Percentiles rank a stretch among this genome's conserved stretches.
These are phyloP conservation scores for Mucor plumbeus DNA, from an alignment of 371 early-diverging fungal species.

Conservation along the genomic window DNA sequence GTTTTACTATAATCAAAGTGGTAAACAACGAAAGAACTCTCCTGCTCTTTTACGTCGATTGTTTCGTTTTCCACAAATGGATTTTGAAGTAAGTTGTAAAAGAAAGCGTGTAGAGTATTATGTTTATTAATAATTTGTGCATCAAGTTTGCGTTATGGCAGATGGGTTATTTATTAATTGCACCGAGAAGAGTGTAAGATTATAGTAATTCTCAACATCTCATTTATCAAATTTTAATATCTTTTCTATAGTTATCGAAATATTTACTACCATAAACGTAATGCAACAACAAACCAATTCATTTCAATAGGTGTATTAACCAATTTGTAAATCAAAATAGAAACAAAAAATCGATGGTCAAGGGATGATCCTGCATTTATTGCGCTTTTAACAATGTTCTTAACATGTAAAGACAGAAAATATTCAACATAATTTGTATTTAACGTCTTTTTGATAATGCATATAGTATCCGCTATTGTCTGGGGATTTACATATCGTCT, in stretches of 20 bases:
- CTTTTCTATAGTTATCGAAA: conserved; percentile 88
- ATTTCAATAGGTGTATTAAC: not conserved
- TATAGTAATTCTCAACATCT: not conserved
- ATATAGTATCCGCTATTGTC: conserved; percentile 69
- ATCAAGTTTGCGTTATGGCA: conserved; percentile 68
- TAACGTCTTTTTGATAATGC: not conserved
- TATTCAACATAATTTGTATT: not conserved
- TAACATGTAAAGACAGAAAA: conserved; percentile 52
- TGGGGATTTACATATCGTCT: conserved; percentile 75
- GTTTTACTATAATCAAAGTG: conserved; percentile 6
- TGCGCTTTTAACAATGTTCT: conserved; percentile 64
- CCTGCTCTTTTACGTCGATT: conserved; percentile 56
- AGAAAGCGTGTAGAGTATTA: not conserved
- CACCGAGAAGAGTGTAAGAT: conserved; percentile 85
- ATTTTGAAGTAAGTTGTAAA: conserved; percentile 67
- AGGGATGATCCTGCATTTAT: conserved; percentile 94
- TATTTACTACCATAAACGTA: conserved; percentile 93
- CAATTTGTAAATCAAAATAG: conserved; percentile 40
- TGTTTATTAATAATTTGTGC: not conserved
- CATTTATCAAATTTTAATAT: conserved; percentile 29
- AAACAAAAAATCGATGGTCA: conserved; percentile 96
- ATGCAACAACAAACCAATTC: conserved; percentile 17
- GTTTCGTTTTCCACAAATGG: conserved; percentile 83
- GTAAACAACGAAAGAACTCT: conserved; percentile 5
- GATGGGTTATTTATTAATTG: conserved; percentile 85